Evolutionary conservation across 441 rosid species (phyloP).

Genomic region (Capsella rubella): DNA sequence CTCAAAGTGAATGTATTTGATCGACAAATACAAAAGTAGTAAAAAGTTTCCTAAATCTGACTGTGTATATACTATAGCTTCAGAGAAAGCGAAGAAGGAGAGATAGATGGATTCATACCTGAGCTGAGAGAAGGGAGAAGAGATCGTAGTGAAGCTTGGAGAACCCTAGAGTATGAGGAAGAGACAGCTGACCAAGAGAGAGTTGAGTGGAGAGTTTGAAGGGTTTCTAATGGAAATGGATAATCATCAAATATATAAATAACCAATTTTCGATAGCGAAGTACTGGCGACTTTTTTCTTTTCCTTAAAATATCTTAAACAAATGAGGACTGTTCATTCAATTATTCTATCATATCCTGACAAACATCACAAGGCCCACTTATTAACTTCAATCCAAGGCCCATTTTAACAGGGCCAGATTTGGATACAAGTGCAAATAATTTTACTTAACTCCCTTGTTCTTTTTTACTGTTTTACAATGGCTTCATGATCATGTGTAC

Average conservation of each 20-base stretch:
- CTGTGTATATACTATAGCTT: neutral
- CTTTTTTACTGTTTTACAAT: too few species aligned
- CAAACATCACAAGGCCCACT: conserved; percentile 34
- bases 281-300: conserved; percentile 22
- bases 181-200: conserved; percentile 39
- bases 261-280: conserved; percentile 26
- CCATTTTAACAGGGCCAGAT: conserved; percentile 5
- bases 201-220: conserved; percentile 43
- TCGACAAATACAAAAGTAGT: neutral
- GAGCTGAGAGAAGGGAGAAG: conserved; percentile 33
- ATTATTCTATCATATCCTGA: conserved; percentile 24
- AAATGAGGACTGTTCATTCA: conserved; percentile 34
- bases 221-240: conserved; percentile 23
- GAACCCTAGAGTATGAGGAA: conserved; percentile 38
- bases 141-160: conserved; percentile 19
- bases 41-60: conserved; percentile 8
- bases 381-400: neutral
- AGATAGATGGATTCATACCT: conserved; percentile 28
- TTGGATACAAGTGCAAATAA: neutral
- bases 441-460: too few species aligned
- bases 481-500: neutral
- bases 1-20: neutral
- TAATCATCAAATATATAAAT: conserved; percentile 39
- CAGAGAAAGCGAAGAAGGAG: neutral
- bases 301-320: neutral